Percentiles rank a stretch among this genome's conserved stretches.
These are phyloP conservation scores for Lachnellula hyalina DNA, from an alignment of 2,329 filamentous ascomycete genomes.

Conservation along the genomic window DNA sequence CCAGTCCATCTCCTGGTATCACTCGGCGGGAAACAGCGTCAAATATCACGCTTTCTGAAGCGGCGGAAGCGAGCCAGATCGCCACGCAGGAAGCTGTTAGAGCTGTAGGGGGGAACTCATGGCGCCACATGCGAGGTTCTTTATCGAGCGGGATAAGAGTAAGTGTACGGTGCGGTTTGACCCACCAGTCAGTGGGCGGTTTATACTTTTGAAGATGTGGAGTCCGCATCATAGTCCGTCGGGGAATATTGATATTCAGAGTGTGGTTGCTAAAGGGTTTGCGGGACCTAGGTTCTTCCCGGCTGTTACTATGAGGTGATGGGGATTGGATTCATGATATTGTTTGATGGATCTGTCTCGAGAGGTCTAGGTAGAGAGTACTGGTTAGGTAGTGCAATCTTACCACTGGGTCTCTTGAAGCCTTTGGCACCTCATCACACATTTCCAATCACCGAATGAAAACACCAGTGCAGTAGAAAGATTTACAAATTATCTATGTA, in stretches of 20 bases:
- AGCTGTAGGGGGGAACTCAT: conserved; percentile 57
- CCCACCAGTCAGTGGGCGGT: conserved; percentile 73
- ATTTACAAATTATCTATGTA: too few species aligned
- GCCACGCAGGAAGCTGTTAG: conserved; percentile 53
- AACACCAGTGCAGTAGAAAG: too few species aligned
- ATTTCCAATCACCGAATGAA: too few species aligned
- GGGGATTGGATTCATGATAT: background rate
- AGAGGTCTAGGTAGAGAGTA: too few species aligned
- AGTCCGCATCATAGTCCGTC: conserved; percentile 61
- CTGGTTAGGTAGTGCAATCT: too few species aligned
- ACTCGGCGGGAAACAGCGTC: conserved; percentile 27
- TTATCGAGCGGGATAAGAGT: conserved; percentile 75
- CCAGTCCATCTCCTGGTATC: conserved; percentile 3
- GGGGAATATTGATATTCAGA: conserved; percentile 84
- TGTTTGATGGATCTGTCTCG: too few species aligned
- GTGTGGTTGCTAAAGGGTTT: conserved; percentile 76
- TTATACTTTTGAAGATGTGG: conserved; percentile 87
- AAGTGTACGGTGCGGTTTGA: conserved; percentile 84
- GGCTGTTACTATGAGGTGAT: conserved; percentile 38
- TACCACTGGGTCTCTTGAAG: too few species aligned
- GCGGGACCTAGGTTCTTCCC: conserved; percentile 83
- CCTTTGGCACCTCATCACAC: too few species aligned
- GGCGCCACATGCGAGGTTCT: conserved; percentile 73
- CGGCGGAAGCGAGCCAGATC: conserved; percentile 34
- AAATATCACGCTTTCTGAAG: conserved; percentile 29